Evolutionary conservation across 2,329 filamentous ascomycete genomes (phyloP).

Genomic region (Escovopsis weberi): DNA sequence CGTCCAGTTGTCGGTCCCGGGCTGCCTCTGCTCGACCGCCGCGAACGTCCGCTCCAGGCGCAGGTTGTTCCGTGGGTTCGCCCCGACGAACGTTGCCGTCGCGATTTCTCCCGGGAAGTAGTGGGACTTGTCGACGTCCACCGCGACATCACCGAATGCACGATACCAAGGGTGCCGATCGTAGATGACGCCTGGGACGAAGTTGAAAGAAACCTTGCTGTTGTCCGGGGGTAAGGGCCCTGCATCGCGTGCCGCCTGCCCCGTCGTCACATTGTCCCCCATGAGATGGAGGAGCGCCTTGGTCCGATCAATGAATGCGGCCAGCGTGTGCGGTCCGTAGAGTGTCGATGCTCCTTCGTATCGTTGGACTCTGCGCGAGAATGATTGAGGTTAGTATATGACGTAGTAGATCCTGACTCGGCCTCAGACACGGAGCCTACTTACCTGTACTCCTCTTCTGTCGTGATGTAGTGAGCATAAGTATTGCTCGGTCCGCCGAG

Average conservation of each 20-base stretch:
- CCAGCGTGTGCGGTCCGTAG: constrained; percentile 71
- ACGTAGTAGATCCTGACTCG: not conserved
- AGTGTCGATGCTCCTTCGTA: constrained; percentile 87
- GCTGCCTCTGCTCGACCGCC: constrained; percentile 43
- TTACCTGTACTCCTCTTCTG: constrained; percentile 46
- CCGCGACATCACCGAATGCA: constrained; percentile 52
- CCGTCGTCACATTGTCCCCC: constrained; percentile 26
- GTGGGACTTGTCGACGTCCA: constrained; percentile 27
- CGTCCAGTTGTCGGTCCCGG: constrained; percentile 36
- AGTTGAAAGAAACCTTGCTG: constrained; percentile 56
- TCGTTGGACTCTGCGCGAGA: constrained; percentile 45
- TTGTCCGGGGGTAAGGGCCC: constrained; percentile 63
- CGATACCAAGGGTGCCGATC: constrained; percentile 53
- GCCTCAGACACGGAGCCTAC: constrained; percentile 6
- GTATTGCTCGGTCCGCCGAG: constrained; percentile 79
- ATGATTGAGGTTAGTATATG: too few relatives aligned
- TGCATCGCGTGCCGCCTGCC: constrained; percentile 15
- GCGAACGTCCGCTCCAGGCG: constrained; percentile 64
- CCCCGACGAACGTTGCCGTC: constrained; percentile 60
- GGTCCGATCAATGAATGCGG: constrained; percentile 73
- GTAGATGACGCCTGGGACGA: constrained; percentile 64
- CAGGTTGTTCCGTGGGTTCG: constrained; percentile 79
- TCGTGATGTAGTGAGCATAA: constrained; percentile 68
- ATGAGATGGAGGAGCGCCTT: constrained; percentile 56
- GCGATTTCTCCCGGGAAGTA: constrained; percentile 46